Percentiles rank a stretch among this genome's conserved stretches.
Evolutionary conservation across 1,139 yeast genomes (phyloP).

Genomic region (Taphrina wiesneri): DNA sequence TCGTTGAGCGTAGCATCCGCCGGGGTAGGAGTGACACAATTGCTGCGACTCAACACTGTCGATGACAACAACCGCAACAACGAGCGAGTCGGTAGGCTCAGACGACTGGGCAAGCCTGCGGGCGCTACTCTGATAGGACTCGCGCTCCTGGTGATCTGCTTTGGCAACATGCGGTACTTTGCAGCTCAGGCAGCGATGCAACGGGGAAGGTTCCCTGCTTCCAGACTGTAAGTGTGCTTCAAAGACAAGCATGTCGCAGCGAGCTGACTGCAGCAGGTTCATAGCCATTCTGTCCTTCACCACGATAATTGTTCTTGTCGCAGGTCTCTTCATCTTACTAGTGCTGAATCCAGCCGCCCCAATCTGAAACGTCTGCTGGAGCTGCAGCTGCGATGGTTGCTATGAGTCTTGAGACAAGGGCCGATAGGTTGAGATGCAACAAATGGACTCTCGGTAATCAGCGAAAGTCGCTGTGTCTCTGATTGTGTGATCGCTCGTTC

Average conservation of each 20-base stretch:
- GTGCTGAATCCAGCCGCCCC: constrained; percentile 9
- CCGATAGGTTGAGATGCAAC: no score
- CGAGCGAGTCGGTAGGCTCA: neutral
- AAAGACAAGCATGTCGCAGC: no score
- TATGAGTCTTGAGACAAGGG: no score
- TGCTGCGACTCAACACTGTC: constrained; percentile 18
- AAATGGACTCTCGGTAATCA: no score
- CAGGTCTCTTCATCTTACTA: constrained; percentile 1
- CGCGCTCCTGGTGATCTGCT: constrained; percentile 24
- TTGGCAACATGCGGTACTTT: constrained; percentile 20
- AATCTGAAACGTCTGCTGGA: neutral
- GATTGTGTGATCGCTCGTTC: no score
- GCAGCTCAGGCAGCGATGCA: constrained; percentile 22
- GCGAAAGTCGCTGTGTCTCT: no score
- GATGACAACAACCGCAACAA: constrained; percentile 3
- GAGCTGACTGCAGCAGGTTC: neutral
- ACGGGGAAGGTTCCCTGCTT: constrained; percentile 18
- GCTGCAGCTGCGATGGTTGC: no score
- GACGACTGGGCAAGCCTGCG: constrained; percentile 28
- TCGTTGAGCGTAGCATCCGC: constrained; percentile 26
- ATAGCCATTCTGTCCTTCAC: constrained; percentile 2
- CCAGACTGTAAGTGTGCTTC: constrained; percentile 1
- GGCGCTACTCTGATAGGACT: constrained; percentile 19
- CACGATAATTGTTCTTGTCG: neutral
- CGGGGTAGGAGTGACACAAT: constrained; percentile 29